Evolutionary conservation across 2,329 filamentous ascomycete genomes (phyloP).

Genomic region (Thielaviopsis ethacetica): DNA sequence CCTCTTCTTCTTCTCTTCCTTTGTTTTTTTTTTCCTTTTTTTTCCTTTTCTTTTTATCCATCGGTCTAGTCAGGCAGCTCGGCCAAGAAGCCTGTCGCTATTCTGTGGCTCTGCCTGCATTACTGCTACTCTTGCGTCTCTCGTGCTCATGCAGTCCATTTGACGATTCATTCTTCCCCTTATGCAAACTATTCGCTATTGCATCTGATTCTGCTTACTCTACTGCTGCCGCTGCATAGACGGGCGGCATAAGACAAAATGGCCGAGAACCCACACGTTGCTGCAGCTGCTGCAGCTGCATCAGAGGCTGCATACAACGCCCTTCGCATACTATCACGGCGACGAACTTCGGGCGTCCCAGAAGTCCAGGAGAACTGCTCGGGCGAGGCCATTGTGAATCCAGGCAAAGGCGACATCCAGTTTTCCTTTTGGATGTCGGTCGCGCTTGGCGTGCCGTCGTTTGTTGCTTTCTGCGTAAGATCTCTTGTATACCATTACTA

Average conservation of each 20-base stretch:
- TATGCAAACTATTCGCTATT: neutral
- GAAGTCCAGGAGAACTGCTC: constrained; percentile 11
- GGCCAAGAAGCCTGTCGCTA: neutral
- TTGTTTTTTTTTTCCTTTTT: neutral
- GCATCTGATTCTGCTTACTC: neutral
- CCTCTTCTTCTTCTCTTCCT: neutral
- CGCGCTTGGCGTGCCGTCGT: constrained; percentile 51
- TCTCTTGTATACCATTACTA: constrained; percentile 13
- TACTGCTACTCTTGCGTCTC: neutral
- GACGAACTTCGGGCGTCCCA: neutral
- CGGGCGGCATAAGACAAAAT: neutral
- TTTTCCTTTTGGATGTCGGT: constrained; percentile 36
- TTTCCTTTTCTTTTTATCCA: neutral
- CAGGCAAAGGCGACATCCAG: constrained; percentile 12
- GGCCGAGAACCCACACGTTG: neutral
- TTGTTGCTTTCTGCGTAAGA: constrained; percentile 60
- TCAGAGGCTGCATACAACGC: constrained; percentile 8
- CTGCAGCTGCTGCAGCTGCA: constrained; percentile 4
- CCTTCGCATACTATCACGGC: constrained; percentile 3
- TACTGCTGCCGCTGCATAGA: neutral
- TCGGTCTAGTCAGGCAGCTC: neutral
- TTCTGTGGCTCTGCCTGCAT: too few species aligned
- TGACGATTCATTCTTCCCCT: neutral
- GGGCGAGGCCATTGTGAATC: constrained; percentile 12
- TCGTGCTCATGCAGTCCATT: neutral